These are phyloP conservation scores for Spathaspora arborariae DNA, from an alignment of 805 yeast genomes.

Conservation along the genomic window DNA sequence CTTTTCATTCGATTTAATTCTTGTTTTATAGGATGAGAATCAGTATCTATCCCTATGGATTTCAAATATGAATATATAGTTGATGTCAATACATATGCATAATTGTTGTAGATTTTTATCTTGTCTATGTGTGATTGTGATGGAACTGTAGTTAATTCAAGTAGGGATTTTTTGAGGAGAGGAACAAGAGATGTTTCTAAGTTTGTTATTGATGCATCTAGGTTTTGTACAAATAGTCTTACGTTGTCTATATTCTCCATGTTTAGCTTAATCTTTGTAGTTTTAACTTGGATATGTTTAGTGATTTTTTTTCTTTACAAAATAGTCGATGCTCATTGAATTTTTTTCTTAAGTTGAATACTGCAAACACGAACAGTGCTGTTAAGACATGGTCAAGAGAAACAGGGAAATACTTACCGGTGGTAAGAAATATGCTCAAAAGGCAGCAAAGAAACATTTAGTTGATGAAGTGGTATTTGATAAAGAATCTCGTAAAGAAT, in stretches of 20 bases:
- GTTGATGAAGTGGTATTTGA: slow-evolving; percentile 87
- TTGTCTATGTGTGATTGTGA: slow-evolving; percentile 15
- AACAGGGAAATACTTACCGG: slow-evolving; percentile 88
- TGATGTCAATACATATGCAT: slow-evolving; percentile 53
- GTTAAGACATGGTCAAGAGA: slow-evolving; percentile 29
- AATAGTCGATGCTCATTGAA: slow-evolving; percentile 9
- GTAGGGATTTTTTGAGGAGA: slow-evolving; percentile 35
- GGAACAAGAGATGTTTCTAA: slow-evolving; percentile 33
- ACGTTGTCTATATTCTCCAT: slow-evolving; percentile 49
- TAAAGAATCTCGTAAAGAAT: slow-evolving; percentile 73
- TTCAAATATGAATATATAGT: slow-evolving; percentile 58
- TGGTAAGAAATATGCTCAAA: slow-evolving; percentile 74
- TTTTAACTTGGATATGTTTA: too few species aligned
- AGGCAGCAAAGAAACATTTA: slow-evolving; percentile 59
- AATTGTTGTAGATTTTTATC: slow-evolving; percentile 32
- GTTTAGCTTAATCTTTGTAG: neutral
- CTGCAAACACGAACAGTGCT: too few species aligned
- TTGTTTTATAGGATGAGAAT: slow-evolving; percentile 58
- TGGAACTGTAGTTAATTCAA: slow-evolving; percentile 29
- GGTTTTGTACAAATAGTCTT: slow-evolving; percentile 32
- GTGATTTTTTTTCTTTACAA: slow-evolving; percentile 4
- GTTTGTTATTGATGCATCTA: slow-evolving; percentile 34
- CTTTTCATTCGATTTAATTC: slow-evolving; percentile 64
- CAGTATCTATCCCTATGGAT: slow-evolving; percentile 53
- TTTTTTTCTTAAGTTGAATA: slow-evolving; percentile 1